A percentile compares a stretch with the other conserved stretches of the same genome.
Evolutionary conservation across 2,329 filamentous ascomycete species (phyloP).

Genomic region (Fusarium tuaranense): DNA sequence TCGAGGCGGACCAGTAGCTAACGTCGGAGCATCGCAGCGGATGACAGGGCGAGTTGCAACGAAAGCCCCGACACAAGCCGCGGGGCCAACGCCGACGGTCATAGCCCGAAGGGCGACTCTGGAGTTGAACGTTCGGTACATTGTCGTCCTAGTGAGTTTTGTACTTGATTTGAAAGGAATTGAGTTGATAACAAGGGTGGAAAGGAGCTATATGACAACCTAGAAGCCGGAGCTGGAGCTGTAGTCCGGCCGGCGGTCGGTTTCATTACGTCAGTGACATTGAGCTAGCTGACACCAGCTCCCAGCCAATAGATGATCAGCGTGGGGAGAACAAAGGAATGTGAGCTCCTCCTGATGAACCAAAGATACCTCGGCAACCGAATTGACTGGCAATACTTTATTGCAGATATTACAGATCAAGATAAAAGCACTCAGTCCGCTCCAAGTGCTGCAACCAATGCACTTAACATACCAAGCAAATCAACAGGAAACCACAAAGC

Average conservation of each 20-base stretch:
- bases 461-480: conserved; percentile 17
- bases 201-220: background rate
- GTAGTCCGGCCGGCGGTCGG: conserved; percentile 22
- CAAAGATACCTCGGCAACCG: background rate
- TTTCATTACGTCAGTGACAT: conserved; percentile 36
- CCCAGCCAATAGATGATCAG: conserved; percentile 34
- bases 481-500: conserved; percentile 17
- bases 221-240: conserved; percentile 3
- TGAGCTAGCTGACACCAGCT: conserved; percentile 19
- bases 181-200: background rate
- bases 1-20: conserved; percentile 26
- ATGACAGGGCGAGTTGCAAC: conserved; percentile 41
- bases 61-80: conserved; percentile 43
- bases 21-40: conserved; percentile 46
- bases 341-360: conserved; percentile 1
- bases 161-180: conserved; percentile 9
- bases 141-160: conserved; percentile 4
- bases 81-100: conserved; percentile 43
- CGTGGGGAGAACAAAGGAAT: conserved; percentile 27
- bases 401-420: conserved; percentile 21
- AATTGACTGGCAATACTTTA: conserved; percentile 16
- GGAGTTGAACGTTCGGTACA: conserved; percentile 40
- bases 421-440: background rate
- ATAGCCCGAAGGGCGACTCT: conserved; percentile 41
- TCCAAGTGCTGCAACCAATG: conserved; percentile 2